Evolutionary conservation across 176 grass and related monocot genomes (phyloP).

Genomic region (Zoysia japonica): DNA sequence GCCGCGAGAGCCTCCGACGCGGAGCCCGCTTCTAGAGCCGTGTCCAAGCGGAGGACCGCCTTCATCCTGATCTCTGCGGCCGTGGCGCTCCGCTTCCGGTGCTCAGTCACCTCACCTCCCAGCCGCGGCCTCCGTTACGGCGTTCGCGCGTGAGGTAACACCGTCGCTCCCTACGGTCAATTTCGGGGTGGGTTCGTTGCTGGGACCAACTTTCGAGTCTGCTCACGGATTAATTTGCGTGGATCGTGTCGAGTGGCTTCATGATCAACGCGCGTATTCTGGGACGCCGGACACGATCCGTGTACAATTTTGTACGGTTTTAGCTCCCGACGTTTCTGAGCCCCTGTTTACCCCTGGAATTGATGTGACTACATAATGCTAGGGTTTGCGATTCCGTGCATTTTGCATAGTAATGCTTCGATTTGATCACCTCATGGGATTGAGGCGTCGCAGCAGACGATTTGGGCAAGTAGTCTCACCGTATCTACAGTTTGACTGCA

Average conservation of each 20-base stretch:
- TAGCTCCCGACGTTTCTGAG: background rate
- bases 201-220: background rate
- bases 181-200: background rate
- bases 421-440: background rate
- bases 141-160: constrained; percentile 5
- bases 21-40: background rate
- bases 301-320: background rate
- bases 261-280: background rate
- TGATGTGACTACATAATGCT: background rate
- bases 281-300: background rate
- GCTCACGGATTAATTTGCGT: background rate
- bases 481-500: background rate
- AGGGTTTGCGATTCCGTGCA: background rate
- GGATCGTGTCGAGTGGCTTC: background rate
- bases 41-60: background rate
- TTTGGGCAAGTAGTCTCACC: background rate
- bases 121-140: background rate
- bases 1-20: background rate
- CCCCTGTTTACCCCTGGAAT: background rate
- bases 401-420: constrained; percentile 3
- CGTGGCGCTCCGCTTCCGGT: background rate
- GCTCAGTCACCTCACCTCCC: background rate
- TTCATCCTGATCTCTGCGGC: background rate
- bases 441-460: background rate
- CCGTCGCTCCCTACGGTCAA: background rate